phyloP scores from a whole-genome alignment of 345 rosid species.

The Durio zibethinus region DNA sequence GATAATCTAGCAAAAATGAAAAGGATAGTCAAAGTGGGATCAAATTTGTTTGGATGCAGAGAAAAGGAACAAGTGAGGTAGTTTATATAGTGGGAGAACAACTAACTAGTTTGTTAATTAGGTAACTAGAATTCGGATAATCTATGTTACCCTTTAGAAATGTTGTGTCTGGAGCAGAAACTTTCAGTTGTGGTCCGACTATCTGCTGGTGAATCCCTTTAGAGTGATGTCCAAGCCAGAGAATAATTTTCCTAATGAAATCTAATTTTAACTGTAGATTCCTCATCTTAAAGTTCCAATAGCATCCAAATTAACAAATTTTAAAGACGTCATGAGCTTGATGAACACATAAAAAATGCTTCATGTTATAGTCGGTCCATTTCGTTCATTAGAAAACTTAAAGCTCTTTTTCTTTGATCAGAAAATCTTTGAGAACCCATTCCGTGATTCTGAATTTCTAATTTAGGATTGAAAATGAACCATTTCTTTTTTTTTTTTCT shows the following conservation, averaged over 20 bases:
- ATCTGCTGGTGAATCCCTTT: slow-evolving; percentile 13
- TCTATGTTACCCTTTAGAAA: not conserved
- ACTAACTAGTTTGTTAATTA: slow-evolving; percentile 10
- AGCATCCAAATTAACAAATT: not conserved
- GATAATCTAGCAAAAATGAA: not conserved
- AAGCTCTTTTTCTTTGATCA: not conserved
- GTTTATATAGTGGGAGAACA: slow-evolving; percentile 11
- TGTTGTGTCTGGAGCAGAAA: not conserved
- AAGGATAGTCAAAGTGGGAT: not conserved
- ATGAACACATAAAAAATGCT: not conserved
- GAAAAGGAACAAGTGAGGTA: not conserved
- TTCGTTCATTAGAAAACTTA: not conserved
- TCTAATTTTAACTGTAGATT: not conserved
- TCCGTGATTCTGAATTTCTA: not conserved
- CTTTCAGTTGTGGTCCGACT: not conserved
- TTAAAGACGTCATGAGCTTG: not conserved
- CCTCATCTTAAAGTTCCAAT: not conserved
- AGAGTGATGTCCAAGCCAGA: slow-evolving; percentile 13
- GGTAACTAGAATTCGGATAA: not conserved
- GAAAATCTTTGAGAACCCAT: not conserved
- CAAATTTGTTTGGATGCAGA: slow-evolving; percentile 8
- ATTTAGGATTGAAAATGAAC: not conserved
- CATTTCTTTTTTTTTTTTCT: too few relatives aligned
- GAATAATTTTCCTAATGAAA: not conserved
- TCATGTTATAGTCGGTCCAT: not conserved